phyloP scores from a whole-genome alignment of 208 protist genomes.

The Leishmania guyanensis region DNA sequence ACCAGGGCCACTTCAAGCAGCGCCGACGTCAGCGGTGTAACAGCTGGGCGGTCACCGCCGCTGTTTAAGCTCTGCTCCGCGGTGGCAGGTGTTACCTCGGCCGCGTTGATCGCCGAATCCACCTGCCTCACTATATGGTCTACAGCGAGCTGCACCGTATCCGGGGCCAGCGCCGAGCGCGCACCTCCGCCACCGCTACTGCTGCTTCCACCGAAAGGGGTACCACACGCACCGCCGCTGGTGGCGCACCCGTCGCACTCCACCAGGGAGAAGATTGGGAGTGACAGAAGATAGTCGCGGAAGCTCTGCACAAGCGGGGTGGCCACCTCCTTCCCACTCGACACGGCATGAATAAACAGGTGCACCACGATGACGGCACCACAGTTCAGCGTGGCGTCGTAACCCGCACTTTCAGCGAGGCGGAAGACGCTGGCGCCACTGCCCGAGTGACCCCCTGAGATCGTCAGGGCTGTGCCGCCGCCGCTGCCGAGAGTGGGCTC shows the following conservation, averaged over 20 bases:
- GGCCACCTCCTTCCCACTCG: conserved; percentile 37
- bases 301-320: conserved; percentile 68
- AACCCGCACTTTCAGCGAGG: conserved; percentile 11
- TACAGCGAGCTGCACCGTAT: conserved; percentile 60
- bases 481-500: conserved; percentile 2
- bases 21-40: conserved; percentile 19
- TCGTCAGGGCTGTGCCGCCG: conserved; percentile 5
- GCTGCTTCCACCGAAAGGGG: not conserved
- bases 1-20: conserved; percentile 74
- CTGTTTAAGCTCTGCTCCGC: not conserved
- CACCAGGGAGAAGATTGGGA: conserved; percentile 66
- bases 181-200: conserved; percentile 7
- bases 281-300: conserved; percentile 69
- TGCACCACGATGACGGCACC: conserved; percentile 83
- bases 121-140: conserved; percentile 56
- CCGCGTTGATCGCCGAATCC: conserved; percentile 26
- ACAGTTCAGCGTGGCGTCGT: conserved; percentile 77
- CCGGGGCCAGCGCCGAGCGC: conserved; percentile 42
- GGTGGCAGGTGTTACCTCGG: not conserved
- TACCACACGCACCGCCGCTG: conserved; percentile 5
- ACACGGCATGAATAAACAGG: conserved; percentile 54
- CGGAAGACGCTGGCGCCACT: conserved; percentile 10
- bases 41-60: not conserved
- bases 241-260: conserved; percentile 30
- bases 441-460: not conserved